Evolutionary conservation across 257 asterid genomes (phyloP).

Genomic region (Forsythia viridissima): DNA sequence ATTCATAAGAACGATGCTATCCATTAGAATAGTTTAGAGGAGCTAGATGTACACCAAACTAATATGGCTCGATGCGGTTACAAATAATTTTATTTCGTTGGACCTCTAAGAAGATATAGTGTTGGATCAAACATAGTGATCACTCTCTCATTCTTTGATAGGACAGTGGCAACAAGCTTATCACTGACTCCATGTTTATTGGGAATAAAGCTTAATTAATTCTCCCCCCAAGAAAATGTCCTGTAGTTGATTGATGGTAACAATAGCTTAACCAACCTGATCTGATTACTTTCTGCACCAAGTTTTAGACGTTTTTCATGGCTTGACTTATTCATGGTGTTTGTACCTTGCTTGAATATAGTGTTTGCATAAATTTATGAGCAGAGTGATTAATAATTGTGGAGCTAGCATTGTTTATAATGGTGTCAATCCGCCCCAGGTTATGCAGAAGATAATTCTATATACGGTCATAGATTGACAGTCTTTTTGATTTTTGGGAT

Average conservation of each 20-base stretch:
- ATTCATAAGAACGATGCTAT: neutral
- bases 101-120: neutral
- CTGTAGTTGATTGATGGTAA: neutral
- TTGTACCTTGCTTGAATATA: neutral
- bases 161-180: no score
- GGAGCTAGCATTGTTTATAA: neutral
- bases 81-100: no score
- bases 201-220: neutral
- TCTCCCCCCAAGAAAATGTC: neutral
- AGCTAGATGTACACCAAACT: neutral
- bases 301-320: neutral
- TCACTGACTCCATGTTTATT: neutral
- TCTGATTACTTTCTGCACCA: neutral
- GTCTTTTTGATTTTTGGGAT: neutral
- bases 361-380: neutral
- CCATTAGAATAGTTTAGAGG: neutral
- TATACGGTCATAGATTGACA: neutral
- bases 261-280: neutral
- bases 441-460: neutral
- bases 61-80: neutral
- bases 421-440: neutral
- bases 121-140: neutral
- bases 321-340: neutral
- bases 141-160: no score
- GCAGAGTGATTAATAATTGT: neutral